A percentile compares a stretch with the other conserved stretches of the same genome.
phyloP scores from a whole-genome alignment of 495 filamentous ascomycete genomes.

The Talaromyces thailandensis region DNA sequence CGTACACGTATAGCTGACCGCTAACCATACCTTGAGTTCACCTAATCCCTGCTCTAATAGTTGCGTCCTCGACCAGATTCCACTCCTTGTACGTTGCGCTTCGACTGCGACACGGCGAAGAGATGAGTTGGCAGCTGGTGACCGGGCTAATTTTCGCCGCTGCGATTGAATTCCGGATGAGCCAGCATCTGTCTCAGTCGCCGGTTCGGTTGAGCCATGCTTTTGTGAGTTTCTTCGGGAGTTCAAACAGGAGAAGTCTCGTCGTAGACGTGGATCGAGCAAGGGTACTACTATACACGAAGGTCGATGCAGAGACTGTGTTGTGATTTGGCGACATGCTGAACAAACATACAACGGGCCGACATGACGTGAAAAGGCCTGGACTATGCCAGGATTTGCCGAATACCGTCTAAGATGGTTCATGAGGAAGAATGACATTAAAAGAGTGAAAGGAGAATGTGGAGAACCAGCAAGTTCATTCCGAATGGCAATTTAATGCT shows the following conservation, averaged over 20 bases:
- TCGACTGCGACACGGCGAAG: constrained; percentile 50
- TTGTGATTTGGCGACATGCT: constrained; percentile 18
- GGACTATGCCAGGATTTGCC: neutral
- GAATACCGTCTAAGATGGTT: neutral
- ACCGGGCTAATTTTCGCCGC: constrained; percentile 34
- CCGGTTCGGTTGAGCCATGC: constrained; percentile 7
- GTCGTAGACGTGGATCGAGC: constrained; percentile 26
- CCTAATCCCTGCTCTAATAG: constrained; percentile 33
- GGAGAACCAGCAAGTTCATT: neutral
- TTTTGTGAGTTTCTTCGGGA: constrained; percentile 28
- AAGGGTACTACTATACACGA: constrained; percentile 30
- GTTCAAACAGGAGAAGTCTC: constrained; percentile 44
- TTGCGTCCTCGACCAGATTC: constrained; percentile 27
- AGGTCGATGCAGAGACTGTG: constrained; percentile 22
- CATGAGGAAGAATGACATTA: neutral
- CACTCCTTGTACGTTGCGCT: constrained; percentile 49
- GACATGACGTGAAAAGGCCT: constrained; percentile 20
- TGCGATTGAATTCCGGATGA: constrained; percentile 24
- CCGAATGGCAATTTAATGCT: neutral
- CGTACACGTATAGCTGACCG: neutral
- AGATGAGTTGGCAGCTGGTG: constrained; percentile 44
- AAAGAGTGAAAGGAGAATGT: neutral
- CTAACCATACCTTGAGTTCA: constrained; percentile 27
- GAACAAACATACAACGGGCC: constrained; percentile 25
- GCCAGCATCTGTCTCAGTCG: constrained; percentile 9